Evolutionary conservation across 305 asterid genomes (phyloP), one percentile per base, ranked within the genome.

Genomic region (Stenogyne calaminthoides): DNA sequence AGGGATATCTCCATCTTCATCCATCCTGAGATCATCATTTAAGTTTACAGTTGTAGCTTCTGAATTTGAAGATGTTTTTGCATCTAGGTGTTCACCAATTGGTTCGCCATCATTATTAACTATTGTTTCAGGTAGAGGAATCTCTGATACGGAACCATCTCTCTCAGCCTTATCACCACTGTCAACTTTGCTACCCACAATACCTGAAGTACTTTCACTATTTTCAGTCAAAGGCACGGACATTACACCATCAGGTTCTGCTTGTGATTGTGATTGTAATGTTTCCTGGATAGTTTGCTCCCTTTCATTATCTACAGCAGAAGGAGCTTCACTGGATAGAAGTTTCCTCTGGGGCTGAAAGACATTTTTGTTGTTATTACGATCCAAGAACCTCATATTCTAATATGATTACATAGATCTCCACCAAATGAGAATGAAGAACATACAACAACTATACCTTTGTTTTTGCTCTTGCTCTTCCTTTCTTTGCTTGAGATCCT

Each of bases 401-500:
- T 52, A 58, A 16, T 44, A 51, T 12, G 29, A 37, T 60, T 37
- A 69, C 47, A 72, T 9, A 68, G 67, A 63, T 72, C 16, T 18
- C 25, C 6, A 77, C 72, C 36, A 74, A 64, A 20, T 54, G 69
- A 79, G 49, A 59, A 42, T 37, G 37, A 51, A 67, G 22, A 63
- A 44, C 66, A 75, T 59, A 61, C 40, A n/a, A n/a, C n/a, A 65
- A 37, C 78, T 20, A 49, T 71, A 95, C 99, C 98, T 88, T 91
- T 76, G 84, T 74, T 83, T 88, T 91, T 76, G 84, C 78, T 83
- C 85, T 92, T 55, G 86, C 80, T 80, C 85, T 86, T 69, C 85
- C 69, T 75, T 79, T 87, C 87, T 84, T 88, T 79, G 88, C 69
- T 78, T 83, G 97, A 80, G 97, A 76, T 79, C 85, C 94, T 79